Evolutionary conservation across 805 yeast species (phyloP).

Genomic region (Candida yuanshanica): DNA sequence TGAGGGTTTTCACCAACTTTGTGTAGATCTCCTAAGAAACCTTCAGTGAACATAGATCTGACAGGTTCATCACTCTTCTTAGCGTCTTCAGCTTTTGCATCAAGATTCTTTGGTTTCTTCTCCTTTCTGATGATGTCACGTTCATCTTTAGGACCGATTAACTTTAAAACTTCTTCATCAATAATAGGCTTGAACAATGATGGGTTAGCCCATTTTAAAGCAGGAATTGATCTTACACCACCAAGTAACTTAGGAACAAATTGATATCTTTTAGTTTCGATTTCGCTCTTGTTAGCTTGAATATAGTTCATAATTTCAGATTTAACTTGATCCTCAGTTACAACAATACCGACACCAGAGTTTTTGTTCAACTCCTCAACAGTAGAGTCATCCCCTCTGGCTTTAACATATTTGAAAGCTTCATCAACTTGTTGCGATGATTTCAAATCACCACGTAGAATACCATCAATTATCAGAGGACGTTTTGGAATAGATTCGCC

Average conservation of each 20-base stretch:
- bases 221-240: slow-evolving; percentile 65
- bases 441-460: slow-evolving; percentile 57
- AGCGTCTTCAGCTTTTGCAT: slow-evolving; percentile 22
- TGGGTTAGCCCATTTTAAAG: slow-evolving; percentile 90
- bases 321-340: slow-evolving; percentile 62
- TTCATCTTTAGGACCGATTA: slow-evolving; percentile 94
- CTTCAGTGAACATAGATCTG: slow-evolving; percentile 89
- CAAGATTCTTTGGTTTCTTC: slow-evolving; percentile 47
- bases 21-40: slow-evolving; percentile 92
- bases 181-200: slow-evolving; percentile 79
- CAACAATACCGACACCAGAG: slow-evolving; percentile 77
- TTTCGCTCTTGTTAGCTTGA: slow-evolving; percentile 48
- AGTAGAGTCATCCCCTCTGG: slow-evolving; percentile 38
- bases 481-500: slow-evolving; percentile 44
- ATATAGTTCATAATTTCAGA: slow-evolving; percentile 55
- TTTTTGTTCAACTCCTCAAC: slow-evolving; percentile 50
- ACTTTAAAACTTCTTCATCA: slow-evolving; percentile 65
- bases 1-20: slow-evolving; percentile 95
- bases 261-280: slow-evolving; percentile 71
- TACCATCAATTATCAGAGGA: slow-evolving; percentile 49
- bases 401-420: slow-evolving; percentile 68
- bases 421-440: slow-evolving; percentile 73
- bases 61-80: slow-evolving; percentile 13
- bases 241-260: slow-evolving; percentile 73
- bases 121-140: slow-evolving; percentile 81